Conservation (phyloP, 129 eudicot species). For the Sambucus nigra region DNA sequence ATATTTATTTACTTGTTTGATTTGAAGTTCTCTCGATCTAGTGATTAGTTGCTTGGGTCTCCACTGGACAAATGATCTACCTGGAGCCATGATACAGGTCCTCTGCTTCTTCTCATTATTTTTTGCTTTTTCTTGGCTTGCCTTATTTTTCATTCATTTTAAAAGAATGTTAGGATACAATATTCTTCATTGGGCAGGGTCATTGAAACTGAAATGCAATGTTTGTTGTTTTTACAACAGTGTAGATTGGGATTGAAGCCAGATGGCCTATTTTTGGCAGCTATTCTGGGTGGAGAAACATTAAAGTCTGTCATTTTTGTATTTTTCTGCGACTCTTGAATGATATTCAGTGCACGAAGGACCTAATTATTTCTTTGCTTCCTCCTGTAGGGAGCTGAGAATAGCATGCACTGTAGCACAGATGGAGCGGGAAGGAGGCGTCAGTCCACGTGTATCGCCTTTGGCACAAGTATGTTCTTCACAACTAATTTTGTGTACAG, state of each 20-base stretch:
- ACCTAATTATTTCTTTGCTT: constrained; percentile 6
- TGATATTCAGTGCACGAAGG: neutral
- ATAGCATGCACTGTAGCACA: constrained; percentile 95
- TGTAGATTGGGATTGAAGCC: constrained; percentile 87
- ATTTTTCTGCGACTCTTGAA: neutral
- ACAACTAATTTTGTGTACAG: constrained; percentile 4
- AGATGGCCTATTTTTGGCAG: constrained; percentile 91
- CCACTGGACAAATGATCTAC: constrained; percentile 99
- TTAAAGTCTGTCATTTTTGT: constrained; percentile 37
- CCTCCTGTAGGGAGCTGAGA: constrained; percentile 65
- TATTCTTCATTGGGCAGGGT: constrained; percentile 3
- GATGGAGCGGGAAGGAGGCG: constrained; percentile 99
- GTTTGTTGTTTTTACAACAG: constrained; percentile 32
- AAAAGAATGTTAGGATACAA: neutral
- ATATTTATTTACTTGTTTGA: neutral
- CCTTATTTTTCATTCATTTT: neutral
- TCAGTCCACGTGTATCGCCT: constrained; percentile 92
- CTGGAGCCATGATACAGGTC: constrained; percentile 99
- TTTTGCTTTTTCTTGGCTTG: neutral
- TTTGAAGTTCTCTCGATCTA: constrained; percentile 70
- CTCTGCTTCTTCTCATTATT: constrained; percentile 15
- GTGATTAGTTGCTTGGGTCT: constrained; percentile 95
- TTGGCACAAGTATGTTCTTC: constrained; percentile 72
- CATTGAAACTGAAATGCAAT: constrained; percentile 1
- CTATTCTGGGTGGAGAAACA: constrained; percentile 96